These are phyloP conservation scores for Clavispora phyllophila DNA, from an alignment of 805 yeast genomes.

Conservation along the genomic window DNA sequence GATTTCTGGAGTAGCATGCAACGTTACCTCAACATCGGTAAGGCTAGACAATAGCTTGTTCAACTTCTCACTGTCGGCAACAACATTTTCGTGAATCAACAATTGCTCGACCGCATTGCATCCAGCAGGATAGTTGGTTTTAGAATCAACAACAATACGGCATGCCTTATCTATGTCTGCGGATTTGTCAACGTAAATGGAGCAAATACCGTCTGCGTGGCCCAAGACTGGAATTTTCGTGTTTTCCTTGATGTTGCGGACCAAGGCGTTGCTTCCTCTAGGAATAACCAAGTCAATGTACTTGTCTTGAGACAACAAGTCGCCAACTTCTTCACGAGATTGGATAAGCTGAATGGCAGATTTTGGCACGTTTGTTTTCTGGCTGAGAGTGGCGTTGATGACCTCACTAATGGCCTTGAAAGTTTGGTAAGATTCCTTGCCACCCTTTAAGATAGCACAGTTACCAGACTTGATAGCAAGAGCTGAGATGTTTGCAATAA, in stretches of 20 bases:
- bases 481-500: conserved; percentile 95
- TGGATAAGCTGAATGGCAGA: conserved; percentile 82
- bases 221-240: conserved; percentile 97
- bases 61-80: conserved; percentile 20
- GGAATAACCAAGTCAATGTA: conserved; percentile 95
- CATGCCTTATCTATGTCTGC: conserved; percentile 78
- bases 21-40: conserved; percentile 60
- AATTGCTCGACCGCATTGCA: conserved; percentile 94
- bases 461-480: conserved; percentile 95
- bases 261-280: conserved; percentile 93
- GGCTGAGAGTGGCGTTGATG: conserved; percentile 52
- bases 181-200: conserved; percentile 73
- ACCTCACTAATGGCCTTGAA: conserved; percentile 77
- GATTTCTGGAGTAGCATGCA: conserved; percentile 61
- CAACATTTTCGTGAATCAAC: conserved; percentile 48
- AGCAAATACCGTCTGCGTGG: conserved; percentile 97
- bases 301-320: conserved; percentile 75
- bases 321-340: conserved; percentile 86
- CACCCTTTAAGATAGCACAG: conserved; percentile 95
- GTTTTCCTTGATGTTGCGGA: conserved; percentile 73
- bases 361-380: conserved; percentile 67
- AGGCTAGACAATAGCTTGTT: conserved; percentile 36
- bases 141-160: conserved; percentile 74
- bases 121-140: conserved; percentile 98
- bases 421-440: conserved; percentile 85